A percentile compares a stretch with the other conserved stretches of the same genome.
phyloP scores from a whole-genome alignment of 208 protist species.

The Phytomonas serpens region DNA sequence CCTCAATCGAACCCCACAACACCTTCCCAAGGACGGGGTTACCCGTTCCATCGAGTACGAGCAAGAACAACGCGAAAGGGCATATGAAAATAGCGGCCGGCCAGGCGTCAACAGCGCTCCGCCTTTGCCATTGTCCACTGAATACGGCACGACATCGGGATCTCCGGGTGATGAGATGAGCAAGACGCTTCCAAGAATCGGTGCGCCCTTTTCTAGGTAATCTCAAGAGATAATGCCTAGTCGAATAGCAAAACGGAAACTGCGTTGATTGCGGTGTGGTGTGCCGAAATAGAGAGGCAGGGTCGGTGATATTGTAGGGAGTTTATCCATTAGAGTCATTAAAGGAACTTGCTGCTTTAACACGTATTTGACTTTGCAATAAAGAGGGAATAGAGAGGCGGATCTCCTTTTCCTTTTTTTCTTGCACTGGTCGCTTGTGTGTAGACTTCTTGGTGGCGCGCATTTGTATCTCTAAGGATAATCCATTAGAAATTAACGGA shows the following conservation, averaged over 20 bases:
- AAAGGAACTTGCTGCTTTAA: background rate
- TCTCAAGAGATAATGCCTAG: background rate
- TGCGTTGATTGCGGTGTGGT: background rate
- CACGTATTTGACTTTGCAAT: background rate
- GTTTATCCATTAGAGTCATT: no score
- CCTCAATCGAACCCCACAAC: conserved; percentile 72
- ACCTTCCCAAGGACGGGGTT: conserved; percentile 42
- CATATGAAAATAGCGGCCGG: background rate
- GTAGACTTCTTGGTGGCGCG: background rate
- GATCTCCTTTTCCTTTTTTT: conserved; percentile 4
- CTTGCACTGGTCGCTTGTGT: background rate
- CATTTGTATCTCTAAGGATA: conserved; percentile 10
- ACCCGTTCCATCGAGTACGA: conserved; percentile 63
- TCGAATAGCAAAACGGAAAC: background rate
- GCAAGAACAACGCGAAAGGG: conserved; percentile 22
- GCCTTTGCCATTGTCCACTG: background rate
- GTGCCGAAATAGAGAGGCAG: background rate
- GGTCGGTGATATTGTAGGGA: background rate
- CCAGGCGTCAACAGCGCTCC: conserved; percentile 9
- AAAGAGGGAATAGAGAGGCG: background rate
- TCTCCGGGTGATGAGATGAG: background rate
- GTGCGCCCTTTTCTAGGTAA: background rate
- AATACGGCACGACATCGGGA: background rate
- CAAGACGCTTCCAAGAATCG: conserved; percentile 13
- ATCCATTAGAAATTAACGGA: conserved; percentile 3